Base-by-base conservation (phyloP, 2,329 filamentous ascomycete species). In the Penicillium sp. region DNA sequence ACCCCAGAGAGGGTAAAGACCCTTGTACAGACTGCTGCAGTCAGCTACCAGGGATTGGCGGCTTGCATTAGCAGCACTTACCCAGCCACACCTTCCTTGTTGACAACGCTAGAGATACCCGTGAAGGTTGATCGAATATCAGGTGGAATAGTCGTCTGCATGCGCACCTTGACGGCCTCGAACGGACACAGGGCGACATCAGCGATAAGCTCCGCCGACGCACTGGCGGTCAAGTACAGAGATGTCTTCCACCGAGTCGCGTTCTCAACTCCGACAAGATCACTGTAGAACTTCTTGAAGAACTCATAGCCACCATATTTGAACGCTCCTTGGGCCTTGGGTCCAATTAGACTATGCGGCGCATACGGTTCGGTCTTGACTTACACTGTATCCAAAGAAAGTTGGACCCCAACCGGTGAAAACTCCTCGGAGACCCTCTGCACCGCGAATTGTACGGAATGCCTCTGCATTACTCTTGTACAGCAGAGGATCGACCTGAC, bases 261-360 rank as follows among this genome's bases (percentile, higher is more conserved):
- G 57, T 77, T 81, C 73, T 90, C 86, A 69, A 83, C 82, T 66
- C 88, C 88, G 66, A 94, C 74, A 55, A 78, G 55, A 77, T 88
- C 84, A 74, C 94, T 93, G 69, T 77, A 81, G 76, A 91, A 86
- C 77, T 89, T 81, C 84, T 95, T 94, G 85, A 95, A 94, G 77
- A 94, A 84, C 77, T 95, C 88, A 74, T 95, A 95, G 71, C 88
- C 88, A 72, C 88, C 88, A 73, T 93, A 93, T 78, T 94, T 94
- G 80, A 93, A 88, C 9, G 87, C 85, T 51, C 89, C 89, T 77
- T 95, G 89, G 44, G 84, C 84, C 60, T 82, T 39, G 24, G 24
- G 19, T 33, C n/a, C n/a, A 22, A 15, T 39, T 15, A 39, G 6
- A 26, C 26, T 10, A 13, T 21, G 7, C 10, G 13, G 29, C 12